Base-by-base conservation (phyloP, 176 grass and related monocot species). In the Aegilops speltoides region DNA sequence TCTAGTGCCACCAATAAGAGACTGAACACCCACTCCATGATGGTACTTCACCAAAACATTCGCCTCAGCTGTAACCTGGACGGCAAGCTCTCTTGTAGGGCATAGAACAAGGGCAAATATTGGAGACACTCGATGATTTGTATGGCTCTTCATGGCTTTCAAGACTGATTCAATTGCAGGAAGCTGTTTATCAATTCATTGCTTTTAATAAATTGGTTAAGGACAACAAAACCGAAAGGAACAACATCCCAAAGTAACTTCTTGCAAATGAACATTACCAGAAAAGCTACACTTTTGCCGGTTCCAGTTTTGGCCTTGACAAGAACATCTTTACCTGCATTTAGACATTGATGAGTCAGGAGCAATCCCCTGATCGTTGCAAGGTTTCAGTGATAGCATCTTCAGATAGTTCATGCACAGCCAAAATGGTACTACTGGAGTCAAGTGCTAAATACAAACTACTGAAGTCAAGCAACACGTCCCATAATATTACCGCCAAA, bases 91-190 rank as follows among this genome's bases (percentile, higher is more conserved):
- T 87, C 96, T 93, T 84, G 96, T 95, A 66, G 96, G 96, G 64
- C 93, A 95, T 64, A 98, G 83, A 74, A 95, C n/a, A 75, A 95
- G 91, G 80, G 72, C 88, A 84, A 85, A 88, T 91, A 95, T 92
- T 88, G 91, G 96, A 84, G 93, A 91, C 54, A 95, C 86, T 73
- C 88, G 90, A 37, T 84, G 86, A 71, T 98, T 98, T 80, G 78
- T 83, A 73, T 78, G 85, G 37, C 26, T 92, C 76, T 86, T 84
- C 75, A 81, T 92, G 84, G 75, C 86, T 65, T 98, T 92, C 62
- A 95, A 75, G 86, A 94, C 93, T 95, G 93, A 89, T 95, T 98
- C 96, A 84, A 98, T 98, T 94, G 93, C 93, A 93, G 96, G 96
- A 79, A 98, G 87, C 96, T 95, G 95, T 95, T 87, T 91, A 90